These are phyloP conservation scores for Candida mesenterica DNA, from an alignment of 1,139 yeast species.

Conservation along the genomic window DNA sequence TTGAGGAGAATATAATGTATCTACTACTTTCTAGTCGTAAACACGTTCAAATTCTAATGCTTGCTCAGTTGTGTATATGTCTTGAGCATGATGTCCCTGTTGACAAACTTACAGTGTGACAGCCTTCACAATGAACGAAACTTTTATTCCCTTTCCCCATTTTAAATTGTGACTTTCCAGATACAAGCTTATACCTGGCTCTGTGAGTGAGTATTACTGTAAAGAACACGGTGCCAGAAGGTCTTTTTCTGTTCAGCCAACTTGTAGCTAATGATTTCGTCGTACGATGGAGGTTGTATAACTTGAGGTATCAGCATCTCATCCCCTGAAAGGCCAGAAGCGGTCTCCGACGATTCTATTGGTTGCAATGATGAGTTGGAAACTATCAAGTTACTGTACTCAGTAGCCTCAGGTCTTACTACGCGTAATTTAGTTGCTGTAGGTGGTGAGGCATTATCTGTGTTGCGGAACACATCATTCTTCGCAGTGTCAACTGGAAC, in stretches of 20 bases:
- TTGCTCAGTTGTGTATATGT: no score
- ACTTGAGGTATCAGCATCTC: constrained; percentile 29
- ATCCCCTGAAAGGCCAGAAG: constrained; percentile 17
- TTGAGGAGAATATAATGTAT: no score
- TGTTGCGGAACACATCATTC: constrained; percentile 8
- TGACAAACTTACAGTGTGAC: no score
- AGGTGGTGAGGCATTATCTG: background rate
- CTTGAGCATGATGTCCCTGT: no score
- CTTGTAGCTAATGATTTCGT: constrained; percentile 31
- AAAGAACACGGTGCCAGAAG: background rate
- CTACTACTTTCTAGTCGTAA: no score
- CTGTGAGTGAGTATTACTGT: background rate
- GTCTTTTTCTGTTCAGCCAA: constrained; percentile 11
- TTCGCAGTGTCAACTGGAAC: constrained; percentile 6
- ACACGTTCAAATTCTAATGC: no score
- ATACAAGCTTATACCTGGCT: constrained; percentile 1
- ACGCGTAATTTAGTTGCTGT: constrained; percentile 1
- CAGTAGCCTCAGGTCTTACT: constrained; percentile 3
- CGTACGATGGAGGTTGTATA: constrained; percentile 40
- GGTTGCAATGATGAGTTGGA: constrained; percentile 4
- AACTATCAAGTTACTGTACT: constrained; percentile 2
- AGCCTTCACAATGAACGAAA: no score
- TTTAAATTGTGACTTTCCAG: background rate
- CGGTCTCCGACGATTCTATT: constrained; percentile 3
- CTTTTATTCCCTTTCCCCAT: background rate